Base-by-base conservation (phyloP, 2,329 filamentous ascomycete species). In the Trichoderma atrobrunneum region DNA sequence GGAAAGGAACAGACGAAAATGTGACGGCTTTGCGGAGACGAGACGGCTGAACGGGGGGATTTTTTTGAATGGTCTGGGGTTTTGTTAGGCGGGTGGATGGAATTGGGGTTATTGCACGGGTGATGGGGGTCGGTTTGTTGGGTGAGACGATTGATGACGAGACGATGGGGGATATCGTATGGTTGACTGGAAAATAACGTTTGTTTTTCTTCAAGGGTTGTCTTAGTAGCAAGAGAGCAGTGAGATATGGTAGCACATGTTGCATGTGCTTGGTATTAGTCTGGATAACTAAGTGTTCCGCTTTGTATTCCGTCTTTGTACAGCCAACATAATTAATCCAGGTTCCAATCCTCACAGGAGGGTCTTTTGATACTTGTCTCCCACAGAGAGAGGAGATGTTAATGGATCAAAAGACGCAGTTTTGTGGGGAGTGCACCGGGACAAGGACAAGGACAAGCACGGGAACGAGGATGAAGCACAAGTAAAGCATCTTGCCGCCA, bases 401-500 rank as follows among this genome's bases (percentile, higher is more conserved):
- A n/a, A 57, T 28, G 16, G 21, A 57, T 26, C 54, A 57, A 26
- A 57, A 57, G 54, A 24, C 54, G 12, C 54, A 57, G 26, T 18
- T 57, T 24, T 54, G 48, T 54, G 48, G 48, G 48, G 11, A 14
- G 21, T 24, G 21, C 11, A 24, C 60, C 7, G 11, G 36, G 14
- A 63, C n/a, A 62, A 32, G 26, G 57, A 16, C 34, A 14, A 28
- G 60, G 4, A 43, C 16, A 24, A 30, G 24, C 18, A 7, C 28
- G 24, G 1, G 28, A 16, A 59, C 12, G 32, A 34, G 11, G 30
- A 69, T 24, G 56, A 59, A 21, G 14, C 24, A 56, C 43, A 28
- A 8, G 21, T 8, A 56, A 56, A 34, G 68, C 26, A 70, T 43
- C 48, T 59, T 65, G 69, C 69, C 48, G 69, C 69, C 59, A 18